Evolutionary conservation across 352 stramenopile species (phyloP), one percentile per base, ranked within the genome.

Genomic region (Phytophthora pisi): DNA sequence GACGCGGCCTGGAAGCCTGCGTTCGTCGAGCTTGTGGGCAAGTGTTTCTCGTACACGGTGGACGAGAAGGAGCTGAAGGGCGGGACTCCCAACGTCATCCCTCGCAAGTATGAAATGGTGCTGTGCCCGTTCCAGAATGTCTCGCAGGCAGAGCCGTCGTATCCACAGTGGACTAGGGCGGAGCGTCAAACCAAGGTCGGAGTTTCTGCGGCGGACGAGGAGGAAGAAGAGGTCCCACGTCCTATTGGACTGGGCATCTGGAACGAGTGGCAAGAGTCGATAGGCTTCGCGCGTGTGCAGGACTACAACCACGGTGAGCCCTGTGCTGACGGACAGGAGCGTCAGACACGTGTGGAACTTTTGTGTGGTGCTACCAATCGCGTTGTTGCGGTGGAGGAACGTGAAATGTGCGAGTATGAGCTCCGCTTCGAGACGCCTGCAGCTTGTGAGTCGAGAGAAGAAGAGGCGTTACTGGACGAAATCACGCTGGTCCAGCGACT

Each of bases 391-490:
- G 84, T 97, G 6, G 87, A 98, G 52, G 95, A 98, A 73, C 82
- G 86, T 28, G 80, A 95, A 55, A 98, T 96, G 67, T 98, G 95
- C 62, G 66, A 87, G 31, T 98, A 98, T 70, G 77, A 86, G 13
- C 78, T 98, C 52, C 64, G 57, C 47, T 96, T 98, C 56, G 87
- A 75, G 55, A 90, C 85, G 0, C 82, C 85, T 0, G 85, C 82
- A 2, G 84, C 81, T 7, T 95, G 85, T 53, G 65, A 70, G 15
- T 20, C 18, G 10, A 30, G 34, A 4, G 59, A 88, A 59, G 40
- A 74, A 64, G 43, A 66, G 2, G 47, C 52, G 5, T 28, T 78
- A 38, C 47, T 65, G 40, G 51, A 57, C 16, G 61, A 72, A 46
- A 72, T 75, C n/a, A 11, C 26, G 24, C 61, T 28, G 3, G 34